Percentiles rank a stretch among this genome's conserved stretches.
Evolutionary conservation across 2,329 filamentous ascomycete genomes (phyloP).

Genomic region (Penicillium sp.): DNA sequence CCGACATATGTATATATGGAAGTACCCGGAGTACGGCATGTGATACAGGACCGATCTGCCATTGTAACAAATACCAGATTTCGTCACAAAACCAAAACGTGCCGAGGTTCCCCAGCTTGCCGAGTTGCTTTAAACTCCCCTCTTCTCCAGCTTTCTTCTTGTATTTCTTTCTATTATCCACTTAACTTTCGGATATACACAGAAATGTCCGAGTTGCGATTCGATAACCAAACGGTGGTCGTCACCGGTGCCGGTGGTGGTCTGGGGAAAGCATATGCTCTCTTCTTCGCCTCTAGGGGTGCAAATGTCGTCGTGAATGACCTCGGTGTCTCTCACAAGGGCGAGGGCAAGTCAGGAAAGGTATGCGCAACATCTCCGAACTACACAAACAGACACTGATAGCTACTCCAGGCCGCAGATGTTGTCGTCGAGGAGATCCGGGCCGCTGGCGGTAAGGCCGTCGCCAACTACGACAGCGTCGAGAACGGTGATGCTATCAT

Average conservation of each 20-base stretch:
- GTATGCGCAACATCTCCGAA: conserved; percentile 46
- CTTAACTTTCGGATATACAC: conserved; percentile 15
- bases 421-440: conserved; percentile 56
- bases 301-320: conserved; percentile 97
- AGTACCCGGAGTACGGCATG: conserved; percentile 27
- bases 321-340: conserved; percentile 87
- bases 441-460: conserved; percentile 86
- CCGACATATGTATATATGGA: not conserved
- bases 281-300: conserved; percentile 88
- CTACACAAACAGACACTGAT: conserved; percentile 27
- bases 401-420: conserved; percentile 58
- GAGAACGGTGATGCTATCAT: conserved; percentile 94
- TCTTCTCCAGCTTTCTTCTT: conserved; percentile 21
- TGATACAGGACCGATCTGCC: conserved; percentile 31
- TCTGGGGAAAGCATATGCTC: conserved; percentile 75
- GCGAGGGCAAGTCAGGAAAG: conserved; percentile 83
- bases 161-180: conserved; percentile 13
- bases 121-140: conserved; percentile 32
- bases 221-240: conserved; percentile 84
- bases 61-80: conserved; percentile 18
- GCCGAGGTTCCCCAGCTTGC: conserved; percentile 36
- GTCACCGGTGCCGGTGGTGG: conserved; percentile 84
- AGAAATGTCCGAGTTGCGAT: conserved; percentile 70
- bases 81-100: conserved; percentile 23
- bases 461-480: conserved; percentile 86